Conservation (phyloP, 2,329 filamentous ascomycete genomes). For the Aspergillus vadensis region DNA sequence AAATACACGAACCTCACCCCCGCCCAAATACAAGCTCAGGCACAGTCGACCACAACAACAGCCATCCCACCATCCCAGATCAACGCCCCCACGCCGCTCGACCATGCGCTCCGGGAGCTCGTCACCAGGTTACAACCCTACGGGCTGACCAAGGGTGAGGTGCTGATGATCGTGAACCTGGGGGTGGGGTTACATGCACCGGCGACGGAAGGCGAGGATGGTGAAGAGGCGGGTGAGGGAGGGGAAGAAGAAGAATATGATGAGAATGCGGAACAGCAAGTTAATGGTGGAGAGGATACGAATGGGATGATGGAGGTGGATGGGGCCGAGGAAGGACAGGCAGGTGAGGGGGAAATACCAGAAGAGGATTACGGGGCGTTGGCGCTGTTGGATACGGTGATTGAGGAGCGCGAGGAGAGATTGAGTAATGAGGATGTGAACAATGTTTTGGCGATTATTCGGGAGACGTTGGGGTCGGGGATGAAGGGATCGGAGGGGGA, state of each 20-base stretch:
- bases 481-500: background rate
- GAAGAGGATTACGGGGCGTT: slow-evolving; percentile 36
- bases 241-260: background rate
- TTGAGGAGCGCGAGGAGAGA: slow-evolving; percentile 47
- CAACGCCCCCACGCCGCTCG: slow-evolving; percentile 35
- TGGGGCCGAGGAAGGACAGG: slow-evolving; percentile 19
- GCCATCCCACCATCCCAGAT: slow-evolving; percentile 14
- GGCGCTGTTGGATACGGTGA: slow-evolving; percentile 43
- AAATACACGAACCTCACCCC: slow-evolving; percentile 28
- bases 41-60: background rate
- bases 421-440: slow-evolving; percentile 41
- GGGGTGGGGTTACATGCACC: slow-evolving; percentile 39
- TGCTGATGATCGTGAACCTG: slow-evolving; percentile 50
- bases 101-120: slow-evolving; percentile 41
- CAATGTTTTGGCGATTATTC: slow-evolving; percentile 39
- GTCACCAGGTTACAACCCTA: slow-evolving; percentile 42
- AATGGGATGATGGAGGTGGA: slow-evolving; percentile 13
- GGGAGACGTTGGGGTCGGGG: slow-evolving; percentile 32
- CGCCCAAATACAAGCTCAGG: slow-evolving; percentile 4
- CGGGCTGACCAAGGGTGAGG: slow-evolving; percentile 50
- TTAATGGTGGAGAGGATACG: slow-evolving; percentile 11
- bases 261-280: slow-evolving; percentile 4
- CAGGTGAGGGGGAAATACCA: slow-evolving; percentile 21
- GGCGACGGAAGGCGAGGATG: slow-evolving; percentile 19
- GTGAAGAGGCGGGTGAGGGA: slow-evolving; percentile 20